Evolutionary conservation across 306 rosid genomes (phyloP).

Genomic region (Quercus parvula): DNA sequence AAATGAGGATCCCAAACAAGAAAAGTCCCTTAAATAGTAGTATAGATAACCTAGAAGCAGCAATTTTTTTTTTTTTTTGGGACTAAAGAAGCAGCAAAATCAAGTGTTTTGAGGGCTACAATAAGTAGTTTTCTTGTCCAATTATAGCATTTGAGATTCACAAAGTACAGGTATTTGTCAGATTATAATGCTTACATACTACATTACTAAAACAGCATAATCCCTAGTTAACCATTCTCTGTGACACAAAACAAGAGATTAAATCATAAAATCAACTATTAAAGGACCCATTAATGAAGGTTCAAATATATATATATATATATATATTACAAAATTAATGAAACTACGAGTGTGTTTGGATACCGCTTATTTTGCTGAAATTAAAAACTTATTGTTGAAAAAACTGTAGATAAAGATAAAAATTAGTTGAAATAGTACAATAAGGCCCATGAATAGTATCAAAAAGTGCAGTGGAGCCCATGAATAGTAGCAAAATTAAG

Average conservation of each 20-base stretch:
- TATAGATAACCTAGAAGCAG: too few species aligned
- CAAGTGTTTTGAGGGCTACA: not conserved
- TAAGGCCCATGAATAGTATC: rapidly evolving
- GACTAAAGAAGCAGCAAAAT: not conserved
- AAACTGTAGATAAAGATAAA: too few species aligned
- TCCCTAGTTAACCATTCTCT: not conserved
- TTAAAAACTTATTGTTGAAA: too few species aligned
- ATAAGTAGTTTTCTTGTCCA: not conserved
- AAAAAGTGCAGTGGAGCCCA: rapidly evolving
- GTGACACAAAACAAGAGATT: not conserved
- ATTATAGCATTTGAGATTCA: not conserved
- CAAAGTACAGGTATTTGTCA: not conserved
- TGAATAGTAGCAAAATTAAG: too few species aligned
- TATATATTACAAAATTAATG: too few species aligned
- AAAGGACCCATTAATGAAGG: not conserved
- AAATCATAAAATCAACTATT: not conserved
- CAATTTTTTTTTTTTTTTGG: too few species aligned
- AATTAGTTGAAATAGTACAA: too few species aligned
- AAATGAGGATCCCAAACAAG: too few species aligned
- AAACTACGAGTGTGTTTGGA: not conserved
- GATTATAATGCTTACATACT: not conserved
- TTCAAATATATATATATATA: not conserved
- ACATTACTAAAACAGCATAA: not conserved
- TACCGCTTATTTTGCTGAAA: too few species aligned
- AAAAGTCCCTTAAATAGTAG: too few species aligned